Evolutionary conservation across 2,329 filamentous ascomycete genomes (phyloP), one percentile per base, ranked within the genome.

Genomic region (Blastomyces emzantsi): DNA sequence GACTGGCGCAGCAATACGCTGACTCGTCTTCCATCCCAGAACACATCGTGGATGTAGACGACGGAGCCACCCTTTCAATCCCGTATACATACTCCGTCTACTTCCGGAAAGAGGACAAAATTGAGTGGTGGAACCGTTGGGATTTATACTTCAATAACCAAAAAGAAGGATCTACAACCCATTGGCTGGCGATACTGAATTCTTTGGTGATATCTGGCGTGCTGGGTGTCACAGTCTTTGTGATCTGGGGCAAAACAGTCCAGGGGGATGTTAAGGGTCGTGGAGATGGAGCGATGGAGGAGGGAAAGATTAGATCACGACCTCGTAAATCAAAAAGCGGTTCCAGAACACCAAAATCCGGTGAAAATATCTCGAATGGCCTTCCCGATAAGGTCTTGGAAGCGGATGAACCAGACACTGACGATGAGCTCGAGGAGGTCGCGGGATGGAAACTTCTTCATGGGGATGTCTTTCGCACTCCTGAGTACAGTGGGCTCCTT

Each of bases 31-130:
- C 87, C 72, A 76, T 83, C 36, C 83, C 82, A 0, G 78, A 84
- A 63, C 79, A 81, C 49, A 80, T 82, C 45, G 78, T 80, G 52
- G 84, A 87, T 60, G 79, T 82, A 30, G 83, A 87, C 52, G 87
- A 89, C 64, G 83, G 83, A 33, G 84, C 85, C 17, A 90, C 80
- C 1, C 75, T 94, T 60, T 86, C 82, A 1, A 87, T 96, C 61
- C 90, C 91, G 0, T 95, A 92, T 75, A 90, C 90, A 0, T 96
- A 96, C 76, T 93, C 90, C 2, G 88, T 96, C 17, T 95, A 94
- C 76, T 96, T 92, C 78, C 87, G 90, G 61, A 89, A 95, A 73
- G 90, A 95, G 66, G 84, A 87, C 52, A 85, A 82, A 25, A 80
- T 95, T 60, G 90, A 94, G 67, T 96, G 92, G 92, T 81, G 82